Base-by-base conservation (phyloP, 768 basidiomycete genomes). In the Naematelia aurantialba region DNA sequence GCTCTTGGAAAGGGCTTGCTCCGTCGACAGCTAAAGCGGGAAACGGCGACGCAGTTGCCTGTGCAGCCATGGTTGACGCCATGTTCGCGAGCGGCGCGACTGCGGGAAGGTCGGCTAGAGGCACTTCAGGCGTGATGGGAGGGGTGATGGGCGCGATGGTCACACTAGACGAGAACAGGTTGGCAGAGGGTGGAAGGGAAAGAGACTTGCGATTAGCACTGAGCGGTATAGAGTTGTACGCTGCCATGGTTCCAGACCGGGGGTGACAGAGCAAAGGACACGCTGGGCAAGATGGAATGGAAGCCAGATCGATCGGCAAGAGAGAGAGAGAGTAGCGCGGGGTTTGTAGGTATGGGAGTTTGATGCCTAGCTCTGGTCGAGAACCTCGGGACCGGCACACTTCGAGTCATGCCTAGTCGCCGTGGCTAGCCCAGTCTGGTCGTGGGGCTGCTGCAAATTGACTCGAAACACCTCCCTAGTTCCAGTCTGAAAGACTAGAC, bases 1-100 rank as follows among this genome's bases (percentile, higher is more conserved):
- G 69, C 1, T 62, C 22, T 48, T 73, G 52, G 57, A 70, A 73
- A 11, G 58, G 58, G 11, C 55, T 59, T 12, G 55, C 52, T 14
- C 30, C 55, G 30, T 19, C 30, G 29, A 21, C 48, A 14, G n/a
- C 5, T 34, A 39, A 31, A 4, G 17, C 10, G 12, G 52, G n/a
- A 5, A 17, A 5, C 17, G 50, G 4, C 21, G 50, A 51, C 27
- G 14, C n/a, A n/a, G 29, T n/a, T 34, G 27, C 30, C 30, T 26
- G 13, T n/a, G n/a, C n/a, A n/a, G 29, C 13, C n/a, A 17, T 31
- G 31, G 27, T 26, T 17, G 52, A n/a, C n/a, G 52, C 52, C 52
- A 54, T 54, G 5, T 13, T 54, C 4, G 52, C 29, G 5, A 54
- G 52, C 17, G 52, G 31, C 52, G 17, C 25, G 31, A 19, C 39